Base-by-base conservation (phyloP, 31 red algal species). In the Endocladia muricata region DNA sequence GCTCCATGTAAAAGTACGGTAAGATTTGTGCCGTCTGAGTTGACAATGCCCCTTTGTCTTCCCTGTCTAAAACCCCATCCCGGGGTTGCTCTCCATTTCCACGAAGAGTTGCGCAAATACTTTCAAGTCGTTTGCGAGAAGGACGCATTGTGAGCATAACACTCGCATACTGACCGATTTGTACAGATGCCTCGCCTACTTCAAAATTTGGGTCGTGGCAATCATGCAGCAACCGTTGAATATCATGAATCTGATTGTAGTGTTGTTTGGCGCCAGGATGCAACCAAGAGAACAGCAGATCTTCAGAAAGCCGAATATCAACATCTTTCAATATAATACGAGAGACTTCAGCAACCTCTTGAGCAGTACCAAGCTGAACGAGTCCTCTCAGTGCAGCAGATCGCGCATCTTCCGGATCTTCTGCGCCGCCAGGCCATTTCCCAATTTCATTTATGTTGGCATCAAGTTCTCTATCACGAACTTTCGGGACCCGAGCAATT, bases 1-100 rank as follows among this genome's bases (percentile, higher is more conserved):
- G 93, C 56, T 96, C 93, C 86, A 96, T 81, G 30, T 82, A 57
- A 41, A 90, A 88, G 65, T 84, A 92, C 25, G 13, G 74, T 35
- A 34, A 49, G 54, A 31, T 42, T 11, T 1, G 26, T 38, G 5
- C 41, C 41, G 41, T 73, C 25, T 40, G 19, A 35, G 8, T 63
- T 65, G 41, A 22, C 37, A 49, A 36, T 69, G 21, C 13, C 15
- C 41, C 17, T 35, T 52, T 37, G 22, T 26, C 28, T 17, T 54
- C 25, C 61, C 19, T 43, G 19, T 26, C 35, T n/a, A n/a, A n/a
- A n/a, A n/a, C n/a, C n/a, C n/a, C 56, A 55, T 54, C 48, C 25
- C 54, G 1, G 37, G 32, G 41, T 4, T 37, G 30, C 15, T 68
- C 55, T 30, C 23, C 63, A 6, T 25, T n/a, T 61, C 76, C 81